Evolutionary conservation across 768 basidiomycete genomes (phyloP).

Genomic region (Hygrocybe punicea): DNA sequence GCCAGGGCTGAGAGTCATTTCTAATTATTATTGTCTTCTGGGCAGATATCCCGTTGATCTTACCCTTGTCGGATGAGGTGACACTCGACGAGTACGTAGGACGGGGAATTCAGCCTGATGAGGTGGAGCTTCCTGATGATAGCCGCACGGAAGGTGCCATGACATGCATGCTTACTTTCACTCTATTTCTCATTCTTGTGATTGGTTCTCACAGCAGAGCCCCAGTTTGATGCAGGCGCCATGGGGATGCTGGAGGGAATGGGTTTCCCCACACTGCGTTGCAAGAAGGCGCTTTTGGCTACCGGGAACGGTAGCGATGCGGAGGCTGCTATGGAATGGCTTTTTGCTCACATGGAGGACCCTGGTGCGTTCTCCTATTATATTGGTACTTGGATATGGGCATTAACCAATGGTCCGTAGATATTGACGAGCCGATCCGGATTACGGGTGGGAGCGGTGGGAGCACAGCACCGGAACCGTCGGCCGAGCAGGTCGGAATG

Average conservation of each 20-base stretch:
- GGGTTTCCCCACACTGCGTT: constrained; percentile 86
- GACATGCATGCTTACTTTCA: not conserved
- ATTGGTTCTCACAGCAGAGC: constrained; percentile 38
- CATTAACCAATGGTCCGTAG: constrained; percentile 38
- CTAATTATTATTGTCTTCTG: not conserved
- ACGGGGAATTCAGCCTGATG: constrained; percentile 63
- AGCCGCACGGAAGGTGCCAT: constrained; percentile 26
- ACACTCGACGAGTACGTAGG: constrained; percentile 65
- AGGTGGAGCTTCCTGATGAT: constrained; percentile 65
- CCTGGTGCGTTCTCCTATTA: constrained; percentile 49
- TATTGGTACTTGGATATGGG: not conserved
- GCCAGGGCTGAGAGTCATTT: not conserved
- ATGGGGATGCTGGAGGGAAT: constrained; percentile 77
- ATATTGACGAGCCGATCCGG: constrained; percentile 80
- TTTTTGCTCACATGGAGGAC: constrained; percentile 94
- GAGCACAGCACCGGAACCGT: constrained; percentile 48
- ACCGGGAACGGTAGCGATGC: constrained; percentile 68
- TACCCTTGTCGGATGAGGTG: constrained; percentile 59
- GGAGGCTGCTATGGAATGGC: constrained; percentile 91
- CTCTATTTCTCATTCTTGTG: not conserved
- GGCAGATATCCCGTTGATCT: constrained; percentile 77
- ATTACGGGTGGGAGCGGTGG: constrained; percentile 21
- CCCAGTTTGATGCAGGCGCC: constrained; percentile 70
- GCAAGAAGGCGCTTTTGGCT: constrained; percentile 86
- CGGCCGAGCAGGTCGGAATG: constrained; percentile 66